These are phyloP conservation scores for Pueraria montana DNA, from an alignment of 306 rosid species.

Conservation along the genomic window DNA sequence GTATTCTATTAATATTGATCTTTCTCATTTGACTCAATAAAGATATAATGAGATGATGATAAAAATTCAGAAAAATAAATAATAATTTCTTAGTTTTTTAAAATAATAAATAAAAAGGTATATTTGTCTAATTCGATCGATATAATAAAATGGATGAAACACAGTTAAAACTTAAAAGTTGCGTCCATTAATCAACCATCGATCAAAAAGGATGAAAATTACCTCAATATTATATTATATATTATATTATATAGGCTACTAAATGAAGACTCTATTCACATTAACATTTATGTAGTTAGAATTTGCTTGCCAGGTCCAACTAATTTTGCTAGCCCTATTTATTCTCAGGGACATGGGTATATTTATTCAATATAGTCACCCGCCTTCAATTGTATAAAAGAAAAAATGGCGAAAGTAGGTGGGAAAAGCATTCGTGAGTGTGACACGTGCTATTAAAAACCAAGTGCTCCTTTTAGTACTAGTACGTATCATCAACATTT, in stretches of 20 bases:
- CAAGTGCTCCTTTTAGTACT: background rate
- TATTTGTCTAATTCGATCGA: background rate
- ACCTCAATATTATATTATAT: no score
- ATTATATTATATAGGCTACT: background rate
- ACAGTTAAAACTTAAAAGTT: background rate
- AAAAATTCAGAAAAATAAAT: background rate
- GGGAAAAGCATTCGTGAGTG: background rate
- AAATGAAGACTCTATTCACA: background rate
- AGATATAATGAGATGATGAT: background rate
- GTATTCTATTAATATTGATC: background rate
- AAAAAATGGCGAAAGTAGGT: constrained; percentile 7
- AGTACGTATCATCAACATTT: background rate
- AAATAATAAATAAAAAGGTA: no score
- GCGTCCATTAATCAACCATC: background rate
- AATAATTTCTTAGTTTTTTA: no score
- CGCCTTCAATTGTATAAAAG: background rate
- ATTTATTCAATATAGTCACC: background rate
- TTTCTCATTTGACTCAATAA: background rate
- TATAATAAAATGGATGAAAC: background rate
- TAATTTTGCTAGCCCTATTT: constrained; percentile 4
- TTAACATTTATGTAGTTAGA: background rate
- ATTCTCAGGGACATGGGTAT: background rate
- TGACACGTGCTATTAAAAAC: background rate
- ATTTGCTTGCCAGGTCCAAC: background rate
- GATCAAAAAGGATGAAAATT: background rate